Percentiles rank a stretch among this genome's conserved stretches.
These are phyloP conservation scores for Clavaria fumosa DNA, from an alignment of 768 basidiomycete species.

Conservation along the genomic window DNA sequence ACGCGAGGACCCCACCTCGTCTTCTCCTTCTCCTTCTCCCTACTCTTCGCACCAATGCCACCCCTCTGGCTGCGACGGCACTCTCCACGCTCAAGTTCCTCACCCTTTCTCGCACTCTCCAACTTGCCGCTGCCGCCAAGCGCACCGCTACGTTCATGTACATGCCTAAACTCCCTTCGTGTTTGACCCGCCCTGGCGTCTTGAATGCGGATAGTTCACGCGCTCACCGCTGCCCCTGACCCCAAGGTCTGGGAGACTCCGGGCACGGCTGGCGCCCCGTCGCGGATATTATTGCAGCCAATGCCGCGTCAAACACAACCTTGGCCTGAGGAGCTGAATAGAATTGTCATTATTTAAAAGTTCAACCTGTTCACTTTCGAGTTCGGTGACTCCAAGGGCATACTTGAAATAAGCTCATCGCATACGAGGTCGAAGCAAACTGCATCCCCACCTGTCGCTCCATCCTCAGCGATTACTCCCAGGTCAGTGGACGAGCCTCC, in stretches of 20 bases:
- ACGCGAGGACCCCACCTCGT: too few relatives aligned
- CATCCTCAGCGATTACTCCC: constrained; percentile 80
- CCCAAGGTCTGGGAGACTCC: constrained; percentile 60
- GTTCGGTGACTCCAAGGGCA: constrained; percentile 57
- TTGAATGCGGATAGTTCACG: constrained; percentile 8
- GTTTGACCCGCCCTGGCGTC: constrained; percentile 13
- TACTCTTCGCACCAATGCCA: constrained; percentile 24
- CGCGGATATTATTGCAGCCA: constrained; percentile 44
- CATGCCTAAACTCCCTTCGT: too few relatives aligned
- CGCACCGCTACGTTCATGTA: constrained; percentile 10
- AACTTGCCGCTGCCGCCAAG: constrained; percentile 2
- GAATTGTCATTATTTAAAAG: constrained; percentile 30
- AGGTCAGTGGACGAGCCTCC: constrained; percentile 67
- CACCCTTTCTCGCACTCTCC: too few relatives aligned
- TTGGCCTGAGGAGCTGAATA: background rate
- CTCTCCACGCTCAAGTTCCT: constrained; percentile 7
- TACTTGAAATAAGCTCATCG: constrained; percentile 45
- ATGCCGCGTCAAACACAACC: constrained; percentile 28
- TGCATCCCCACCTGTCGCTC: constrained; percentile 55
- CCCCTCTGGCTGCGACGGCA: constrained; percentile 1
- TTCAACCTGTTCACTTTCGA: constrained; percentile 65
- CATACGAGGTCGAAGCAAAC: constrained; percentile 58
- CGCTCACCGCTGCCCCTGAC: constrained; percentile 2
- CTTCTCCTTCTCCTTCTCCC: constrained; percentile 67
- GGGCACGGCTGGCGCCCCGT: constrained; percentile 68